Evolutionary conservation across 345 rosid species (phyloP).

Genomic region (Citrus cavaleriei): DNA sequence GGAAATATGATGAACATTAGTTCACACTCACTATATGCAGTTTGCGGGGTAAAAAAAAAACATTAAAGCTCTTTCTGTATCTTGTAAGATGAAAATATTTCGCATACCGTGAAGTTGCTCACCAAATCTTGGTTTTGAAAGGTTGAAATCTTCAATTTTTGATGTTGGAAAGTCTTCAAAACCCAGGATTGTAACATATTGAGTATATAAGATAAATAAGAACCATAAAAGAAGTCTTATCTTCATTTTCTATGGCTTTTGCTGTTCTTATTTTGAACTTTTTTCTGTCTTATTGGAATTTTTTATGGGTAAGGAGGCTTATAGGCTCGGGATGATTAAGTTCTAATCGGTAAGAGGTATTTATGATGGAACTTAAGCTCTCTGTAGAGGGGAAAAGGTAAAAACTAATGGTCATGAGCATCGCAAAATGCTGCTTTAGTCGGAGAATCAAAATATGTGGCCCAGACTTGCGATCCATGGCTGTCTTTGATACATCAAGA

Average conservation of each 20-base stretch:
- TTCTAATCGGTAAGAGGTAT: neutral
- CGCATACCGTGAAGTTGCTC: conserved; percentile 22
- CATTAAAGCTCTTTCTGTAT: neutral
- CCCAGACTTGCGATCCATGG: neutral
- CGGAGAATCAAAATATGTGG: neutral
- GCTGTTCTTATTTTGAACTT: too few relatives aligned
- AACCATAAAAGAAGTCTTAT: conserved; percentile 17
- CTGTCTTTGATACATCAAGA: neutral
- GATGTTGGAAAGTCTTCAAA: conserved; percentile 5
- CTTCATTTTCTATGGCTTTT: conserved; percentile 6
- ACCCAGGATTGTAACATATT: conserved; percentile 5
- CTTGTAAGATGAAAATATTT: neutral
- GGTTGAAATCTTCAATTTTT: conserved; percentile 9
- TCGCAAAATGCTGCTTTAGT: neutral
- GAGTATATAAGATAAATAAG: conserved; percentile 17
- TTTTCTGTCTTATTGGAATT: neutral
- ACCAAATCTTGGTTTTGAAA: neutral
- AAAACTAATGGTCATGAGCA: neutral
- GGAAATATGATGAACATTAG: neutral
- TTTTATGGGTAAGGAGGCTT: neutral
- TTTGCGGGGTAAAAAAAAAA: too few relatives aligned
- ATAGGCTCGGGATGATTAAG: neutral
- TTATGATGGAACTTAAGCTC: neutral
- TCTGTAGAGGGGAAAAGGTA: neutral
- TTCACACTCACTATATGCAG: neutral